A percentile compares a stretch with the other conserved stretches of the same genome.
Evolutionary conservation across 2,329 filamentous ascomycete species (phyloP).

Genomic region (Chalaropsis ovoidea): DNA sequence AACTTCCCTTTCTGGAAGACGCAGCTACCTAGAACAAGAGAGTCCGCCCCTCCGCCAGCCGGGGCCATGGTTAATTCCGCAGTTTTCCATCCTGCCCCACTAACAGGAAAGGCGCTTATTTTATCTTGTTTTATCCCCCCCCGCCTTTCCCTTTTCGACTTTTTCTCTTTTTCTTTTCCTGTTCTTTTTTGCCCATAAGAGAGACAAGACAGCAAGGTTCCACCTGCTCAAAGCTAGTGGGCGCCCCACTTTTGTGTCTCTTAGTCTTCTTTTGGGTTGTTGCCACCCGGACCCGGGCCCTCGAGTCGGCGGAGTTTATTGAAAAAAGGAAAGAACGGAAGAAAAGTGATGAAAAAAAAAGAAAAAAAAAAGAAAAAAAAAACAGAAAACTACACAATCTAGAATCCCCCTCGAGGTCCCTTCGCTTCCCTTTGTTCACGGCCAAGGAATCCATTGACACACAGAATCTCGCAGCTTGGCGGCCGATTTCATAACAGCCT

Average conservation of each 20-base stretch:
- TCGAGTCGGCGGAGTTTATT: not conserved
- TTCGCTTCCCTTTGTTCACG: not conserved
- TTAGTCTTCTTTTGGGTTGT: not conserved
- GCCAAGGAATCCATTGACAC: not conserved
- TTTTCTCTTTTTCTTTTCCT: not conserved
- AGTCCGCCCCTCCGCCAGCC: not conserved
- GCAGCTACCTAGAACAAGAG: not conserved
- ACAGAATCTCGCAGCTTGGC: not conserved
- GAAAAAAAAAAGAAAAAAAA: not conserved
- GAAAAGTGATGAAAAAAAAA: not conserved
- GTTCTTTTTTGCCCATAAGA: not conserved
- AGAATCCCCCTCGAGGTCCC: not conserved
- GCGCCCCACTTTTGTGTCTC: not conserved
- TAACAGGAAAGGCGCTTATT: not conserved
- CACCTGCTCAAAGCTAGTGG: not conserved
- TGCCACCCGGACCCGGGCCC: constrained; percentile 9
- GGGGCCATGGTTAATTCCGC: not conserved
- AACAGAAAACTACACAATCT: not conserved
- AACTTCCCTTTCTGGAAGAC: not conserved
- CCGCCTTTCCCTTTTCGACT: not conserved
- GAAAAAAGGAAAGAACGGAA: not conserved
- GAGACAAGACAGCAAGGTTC: constrained; percentile 4
- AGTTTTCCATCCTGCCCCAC: not conserved
- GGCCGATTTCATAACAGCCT: not conserved
- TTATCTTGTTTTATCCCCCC: not conserved